Conservation (phyloP, 345 rosid species). For the Trapa bicornis region DNA sequence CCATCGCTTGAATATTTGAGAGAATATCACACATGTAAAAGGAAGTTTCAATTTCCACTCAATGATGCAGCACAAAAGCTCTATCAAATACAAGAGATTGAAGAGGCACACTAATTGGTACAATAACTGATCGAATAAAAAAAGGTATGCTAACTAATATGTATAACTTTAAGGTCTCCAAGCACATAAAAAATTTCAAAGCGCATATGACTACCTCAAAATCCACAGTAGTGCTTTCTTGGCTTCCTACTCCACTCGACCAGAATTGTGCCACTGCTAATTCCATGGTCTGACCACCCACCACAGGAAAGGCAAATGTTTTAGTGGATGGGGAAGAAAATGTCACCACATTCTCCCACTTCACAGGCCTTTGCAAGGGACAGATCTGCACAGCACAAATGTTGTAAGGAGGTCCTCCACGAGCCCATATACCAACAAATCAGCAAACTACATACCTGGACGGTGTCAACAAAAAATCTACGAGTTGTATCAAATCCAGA, state of each 20-base stretch:
- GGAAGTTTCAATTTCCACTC: not conserved
- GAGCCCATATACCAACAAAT: constrained; percentile 8
- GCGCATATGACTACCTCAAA: constrained; percentile 60
- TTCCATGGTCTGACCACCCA: constrained; percentile 90
- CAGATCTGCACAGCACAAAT: constrained; percentile 50
- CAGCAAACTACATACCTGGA: constrained; percentile 50
- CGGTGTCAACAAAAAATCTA: constrained; percentile 66
- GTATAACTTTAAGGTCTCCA: not conserved
- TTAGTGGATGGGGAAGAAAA: constrained; percentile 75
- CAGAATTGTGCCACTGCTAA: constrained; percentile 91
- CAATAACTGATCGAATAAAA: too few relatives aligned
- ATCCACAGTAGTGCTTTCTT: constrained; percentile 62
- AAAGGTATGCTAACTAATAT: not conserved
- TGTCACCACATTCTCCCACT: constrained; percentile 67
- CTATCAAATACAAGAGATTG: not conserved
- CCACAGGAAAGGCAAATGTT: constrained; percentile 69
- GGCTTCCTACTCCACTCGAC: constrained; percentile 97
- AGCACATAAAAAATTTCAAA: not conserved
- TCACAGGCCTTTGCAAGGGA: constrained; percentile 81
- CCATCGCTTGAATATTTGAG: not conserved
- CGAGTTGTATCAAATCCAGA: constrained; percentile 84
- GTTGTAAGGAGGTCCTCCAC: constrained; percentile 8
- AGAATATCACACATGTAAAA: not conserved
- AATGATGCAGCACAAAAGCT: not conserved
- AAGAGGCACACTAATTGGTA: not conserved